These are phyloP conservation scores for Nicotiana undulata DNA, from an alignment of 257 asterid species.

Conservation along the genomic window DNA sequence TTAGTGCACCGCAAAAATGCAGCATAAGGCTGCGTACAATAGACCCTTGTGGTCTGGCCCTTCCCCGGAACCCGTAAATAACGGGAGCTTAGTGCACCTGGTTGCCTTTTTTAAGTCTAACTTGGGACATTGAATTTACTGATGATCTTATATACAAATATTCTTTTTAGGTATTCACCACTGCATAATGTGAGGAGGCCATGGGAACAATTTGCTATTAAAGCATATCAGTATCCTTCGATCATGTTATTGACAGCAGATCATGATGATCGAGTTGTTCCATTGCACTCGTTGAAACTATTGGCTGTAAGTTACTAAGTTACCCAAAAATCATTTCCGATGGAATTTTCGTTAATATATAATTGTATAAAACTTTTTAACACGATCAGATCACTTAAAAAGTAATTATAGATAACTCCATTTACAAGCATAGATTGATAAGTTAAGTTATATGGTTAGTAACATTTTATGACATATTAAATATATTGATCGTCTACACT, in stretches of 20 bases:
- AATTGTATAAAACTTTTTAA: too few relatives aligned
- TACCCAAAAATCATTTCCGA: background rate
- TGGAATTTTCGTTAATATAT: too few relatives aligned
- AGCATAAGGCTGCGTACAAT: too few relatives aligned
- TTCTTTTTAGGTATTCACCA: slow-evolving; percentile 68
- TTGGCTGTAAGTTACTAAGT: slow-evolving; percentile 53
- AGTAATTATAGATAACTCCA: too few relatives aligned
- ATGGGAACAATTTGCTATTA: slow-evolving; percentile 54
- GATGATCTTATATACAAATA: background rate
- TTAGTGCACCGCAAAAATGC: too few relatives aligned
- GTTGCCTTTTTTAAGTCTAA: too few relatives aligned
- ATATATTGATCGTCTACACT: too few relatives aligned
- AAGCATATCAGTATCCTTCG: slow-evolving; percentile 61
- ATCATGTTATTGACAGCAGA: slow-evolving; percentile 94
- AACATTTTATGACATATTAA: background rate
- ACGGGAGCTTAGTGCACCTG: too few relatives aligned
- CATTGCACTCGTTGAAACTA: slow-evolving; percentile 82
- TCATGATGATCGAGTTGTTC: slow-evolving; percentile 98
- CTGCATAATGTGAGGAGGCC: slow-evolving; percentile 89
- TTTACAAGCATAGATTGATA: too few relatives aligned
- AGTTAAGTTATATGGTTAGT: background rate
- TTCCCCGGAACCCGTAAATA: too few relatives aligned
- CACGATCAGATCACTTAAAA: too few relatives aligned
- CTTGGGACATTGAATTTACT: background rate
- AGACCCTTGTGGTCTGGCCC: too few relatives aligned